These are phyloP conservation scores for Suillus alpinus DNA, from an alignment of 768 basidiomycete genomes.

Conservation along the genomic window DNA sequence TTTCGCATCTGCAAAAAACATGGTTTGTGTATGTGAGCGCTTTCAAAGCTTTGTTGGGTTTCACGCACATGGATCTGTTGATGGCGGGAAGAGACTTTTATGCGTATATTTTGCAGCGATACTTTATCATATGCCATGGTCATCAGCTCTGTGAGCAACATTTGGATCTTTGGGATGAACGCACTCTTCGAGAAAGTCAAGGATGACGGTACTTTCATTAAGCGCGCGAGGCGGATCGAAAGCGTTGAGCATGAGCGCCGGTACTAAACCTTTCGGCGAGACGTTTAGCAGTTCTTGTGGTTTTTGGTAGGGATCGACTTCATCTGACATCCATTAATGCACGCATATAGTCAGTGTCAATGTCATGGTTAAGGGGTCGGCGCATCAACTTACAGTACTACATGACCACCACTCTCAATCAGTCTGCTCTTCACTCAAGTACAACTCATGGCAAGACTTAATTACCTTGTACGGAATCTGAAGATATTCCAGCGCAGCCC, in stretches of 20 bases:
- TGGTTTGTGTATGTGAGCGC: background rate
- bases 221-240: constrained; percentile 57
- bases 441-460: constrained; percentile 3
- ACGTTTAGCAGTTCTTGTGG: constrained; percentile 75
- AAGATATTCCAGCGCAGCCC: constrained; percentile 72
- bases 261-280: constrained; percentile 81
- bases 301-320: constrained; percentile 83
- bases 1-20: constrained; percentile 49
- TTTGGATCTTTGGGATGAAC: constrained; percentile 16
- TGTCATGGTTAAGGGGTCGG: background rate
- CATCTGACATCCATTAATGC: constrained; percentile 41
- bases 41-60: background rate
- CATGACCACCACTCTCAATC: background rate
- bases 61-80: constrained; percentile 55
- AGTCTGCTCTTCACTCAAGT: background rate
- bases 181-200: constrained; percentile 79
- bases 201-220: constrained; percentile 78
- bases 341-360: background rate
- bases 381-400: constrained; percentile 38
- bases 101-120: constrained; percentile 47
- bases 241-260: constrained; percentile 56
- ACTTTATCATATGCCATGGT: constrained; percentile 27
- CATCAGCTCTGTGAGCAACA: background rate
- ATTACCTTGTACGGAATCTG: constrained; percentile 67
- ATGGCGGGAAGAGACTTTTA: constrained; percentile 55